Base-by-base conservation (phyloP, 1,139 yeast species). In the Blastobotrys petasosporus region DNA sequence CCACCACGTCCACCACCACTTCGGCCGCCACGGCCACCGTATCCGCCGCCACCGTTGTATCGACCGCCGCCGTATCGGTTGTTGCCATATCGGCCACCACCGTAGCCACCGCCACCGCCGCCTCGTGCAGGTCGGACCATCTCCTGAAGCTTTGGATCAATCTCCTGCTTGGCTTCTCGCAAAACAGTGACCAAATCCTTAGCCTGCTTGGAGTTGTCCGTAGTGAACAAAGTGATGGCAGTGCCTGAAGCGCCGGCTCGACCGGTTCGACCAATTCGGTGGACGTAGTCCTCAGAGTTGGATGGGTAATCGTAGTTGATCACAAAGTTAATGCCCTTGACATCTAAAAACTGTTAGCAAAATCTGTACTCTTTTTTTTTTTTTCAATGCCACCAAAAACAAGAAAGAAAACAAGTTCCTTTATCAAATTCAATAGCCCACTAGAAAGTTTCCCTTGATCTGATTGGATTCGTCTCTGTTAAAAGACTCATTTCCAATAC, bases 231-330 rank as follows among this genome's bases (percentile, higher is more conserved):
- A 9, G 98, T 88, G 56, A 90, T 80, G 51, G 98, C 97, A 54
- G 94, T 88, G 76, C 98, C 98, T 53, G 77, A 75, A 54, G 87
- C 81, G 68, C 97, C 97, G 56, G 97, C 98, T 80, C 98, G 87
- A 68, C 98, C 98, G 54, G 97, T 90, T 82, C 98, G 87, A 67
- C 97, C 97, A 62, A 85, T 85, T 69, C 94, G 79, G 69, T 85
- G 94, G 51, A 92, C 97, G 68, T 92, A 92, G 73, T 92, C 97
- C 74, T 92, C 98, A 65, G 88, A 85, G 73, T 90, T 92, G 70
- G 88, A 88, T 63, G 98, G 97, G 88, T 90, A 90, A 69, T 92
- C 98, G 64, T 77, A 88, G 80, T 92, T 92, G 65, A 92, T 77
- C 52, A 92, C 98, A 62, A 75, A 82, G 59, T 90, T 83, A 64